Base-by-base conservation (phyloP, 2,329 filamentous ascomycete species). In the Colletotrichum chlorophyti region DNA sequence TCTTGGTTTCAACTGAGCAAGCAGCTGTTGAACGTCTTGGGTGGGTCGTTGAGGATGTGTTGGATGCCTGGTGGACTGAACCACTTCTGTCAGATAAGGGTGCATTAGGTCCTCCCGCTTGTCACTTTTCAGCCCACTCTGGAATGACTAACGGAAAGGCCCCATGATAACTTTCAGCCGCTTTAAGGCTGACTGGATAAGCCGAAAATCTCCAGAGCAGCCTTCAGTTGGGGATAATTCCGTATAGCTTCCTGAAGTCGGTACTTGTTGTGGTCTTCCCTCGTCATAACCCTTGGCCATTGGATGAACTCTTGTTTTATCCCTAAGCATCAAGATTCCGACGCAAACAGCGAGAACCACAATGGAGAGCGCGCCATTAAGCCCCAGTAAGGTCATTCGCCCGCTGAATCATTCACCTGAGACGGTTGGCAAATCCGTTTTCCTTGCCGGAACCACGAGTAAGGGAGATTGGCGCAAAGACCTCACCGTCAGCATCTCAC, bases 381-480 rank as follows among this genome's bases (percentile, higher is more conserved):
- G 0, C 71, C 72, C 3, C 65, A 38, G 58, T 12, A 48, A 45
- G 32, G 68, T 65, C 26, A 53, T 43, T 46, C 37, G 35, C 5
- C 62, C 55, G 29, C 14, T 59, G 17, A 26, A 31, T 24, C 27
- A 27, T 26, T 10, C 51, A 12, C 17, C 24, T 11, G 15, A 50
- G 5, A 38, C n/a, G 3, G 8, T 4, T 12, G 19, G 23, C 4
- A 68, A 66, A 32, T 70, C 77, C 15, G 62, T 88, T 59, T 89
- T 88, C 69, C 79, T 87, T 6, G 83, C 85, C 0, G 86, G 86
- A 32, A 80, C 77, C 31, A 87, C 85, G 17, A 80, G 73, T 53
- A 73, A 71, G 0, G 72, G 65, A 1, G 64, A 67, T 17, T 88
- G 85, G 85, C 84, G 85, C 37, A 65, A 71, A 5, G 65, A 64